A percentile compares a stretch with the other conserved stretches of the same genome.
These are phyloP conservation scores for Phyllosticta citribraziliensis DNA, from an alignment of 2,329 filamentous ascomycete species.

Conservation along the genomic window DNA sequence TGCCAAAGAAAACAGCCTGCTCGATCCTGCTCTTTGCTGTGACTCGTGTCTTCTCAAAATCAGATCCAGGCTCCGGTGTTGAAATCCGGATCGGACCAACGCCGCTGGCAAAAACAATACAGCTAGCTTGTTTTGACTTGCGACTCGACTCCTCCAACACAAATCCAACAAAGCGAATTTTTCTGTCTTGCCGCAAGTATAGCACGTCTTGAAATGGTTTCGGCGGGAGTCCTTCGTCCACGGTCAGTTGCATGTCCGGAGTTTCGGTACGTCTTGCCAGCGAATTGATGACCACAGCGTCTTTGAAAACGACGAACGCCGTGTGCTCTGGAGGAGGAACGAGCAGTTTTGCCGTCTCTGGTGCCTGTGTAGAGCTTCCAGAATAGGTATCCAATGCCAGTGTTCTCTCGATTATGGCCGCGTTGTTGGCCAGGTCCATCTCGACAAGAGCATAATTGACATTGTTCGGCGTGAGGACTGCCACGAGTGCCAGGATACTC, in stretches of 20 bases:
- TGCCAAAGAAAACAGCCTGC: constrained; percentile 88
- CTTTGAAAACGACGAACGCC: constrained; percentile 71
- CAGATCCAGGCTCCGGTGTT: constrained; percentile 41
- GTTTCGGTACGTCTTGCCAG: constrained; percentile 57
- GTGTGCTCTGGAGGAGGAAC: constrained; percentile 70
- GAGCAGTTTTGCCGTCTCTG: constrained; percentile 40
- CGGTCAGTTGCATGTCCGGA: constrained; percentile 64
- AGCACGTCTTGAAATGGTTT: constrained; percentile 77
- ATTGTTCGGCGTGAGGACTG: constrained; percentile 19
- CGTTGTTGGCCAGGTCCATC: constrained; percentile 48
- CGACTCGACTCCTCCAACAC: constrained; percentile 36
- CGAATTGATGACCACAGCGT: constrained; percentile 68
- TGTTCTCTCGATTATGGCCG: constrained; percentile 51
- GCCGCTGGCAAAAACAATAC: constrained; percentile 46
- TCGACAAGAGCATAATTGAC: constrained; percentile 68
- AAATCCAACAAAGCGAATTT: constrained; percentile 41
- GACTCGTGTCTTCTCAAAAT: constrained; percentile 40
- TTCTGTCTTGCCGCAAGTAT: constrained; percentile 53
- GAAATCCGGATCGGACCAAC: constrained; percentile 49
- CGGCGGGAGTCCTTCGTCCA: constrained; percentile 21
- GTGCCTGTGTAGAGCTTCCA: constrained; percentile 27
- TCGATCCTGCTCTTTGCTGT: constrained; percentile 85
- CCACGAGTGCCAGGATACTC: constrained; percentile 23
- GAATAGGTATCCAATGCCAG: constrained; percentile 48
- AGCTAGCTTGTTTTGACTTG: constrained; percentile 30